These are phyloP conservation scores for Hypomontagnella submonticulosa DNA, from an alignment of 495 filamentous ascomycete genomes.

Conservation along the genomic window DNA sequence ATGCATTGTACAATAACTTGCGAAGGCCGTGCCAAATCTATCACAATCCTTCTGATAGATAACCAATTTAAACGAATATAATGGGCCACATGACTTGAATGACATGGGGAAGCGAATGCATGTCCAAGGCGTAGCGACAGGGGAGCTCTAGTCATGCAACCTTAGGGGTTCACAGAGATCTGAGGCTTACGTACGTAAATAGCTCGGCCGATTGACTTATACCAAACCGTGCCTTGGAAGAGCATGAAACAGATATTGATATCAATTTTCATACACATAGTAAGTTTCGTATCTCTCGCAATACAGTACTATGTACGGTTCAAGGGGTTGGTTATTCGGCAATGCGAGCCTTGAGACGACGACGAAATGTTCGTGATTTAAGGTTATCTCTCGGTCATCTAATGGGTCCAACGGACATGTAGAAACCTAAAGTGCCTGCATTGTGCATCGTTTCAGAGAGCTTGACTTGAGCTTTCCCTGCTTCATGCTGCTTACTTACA, in stretches of 20 bases:
- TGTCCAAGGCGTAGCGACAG: constrained; percentile 26
- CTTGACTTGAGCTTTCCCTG: constrained; percentile 14
- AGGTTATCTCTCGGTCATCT: constrained; percentile 26
- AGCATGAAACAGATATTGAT: constrained; percentile 14
- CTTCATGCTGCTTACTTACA: background rate
- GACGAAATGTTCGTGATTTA: constrained; percentile 26
- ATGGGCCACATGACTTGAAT: constrained; percentile 35
- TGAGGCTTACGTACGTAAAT: constrained; percentile 1
- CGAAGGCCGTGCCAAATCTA: background rate
- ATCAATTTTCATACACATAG: no score
- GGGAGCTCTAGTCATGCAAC: constrained; percentile 1
- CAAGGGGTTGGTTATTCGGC: constrained; percentile 10
- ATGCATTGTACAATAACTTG: background rate
- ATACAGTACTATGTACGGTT: no score
- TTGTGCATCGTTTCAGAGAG: constrained; percentile 16
- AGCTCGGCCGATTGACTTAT: constrained; percentile 1
- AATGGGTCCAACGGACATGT: constrained; percentile 33
- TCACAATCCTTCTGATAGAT: constrained; percentile 11
- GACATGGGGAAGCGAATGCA: constrained; percentile 29
- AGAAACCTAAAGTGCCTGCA: constrained; percentile 35
- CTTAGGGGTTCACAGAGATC: background rate
- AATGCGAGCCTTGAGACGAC: constrained; percentile 6
- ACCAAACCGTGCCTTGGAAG: constrained; percentile 11
- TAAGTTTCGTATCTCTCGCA: no score
- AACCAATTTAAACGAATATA: constrained; percentile 20